Percentiles rank a stretch among this genome's conserved stretches.
phyloP scores from a whole-genome alignment of 768 basidiomycete genomes.

The Artomyces pyxidatus region DNA sequence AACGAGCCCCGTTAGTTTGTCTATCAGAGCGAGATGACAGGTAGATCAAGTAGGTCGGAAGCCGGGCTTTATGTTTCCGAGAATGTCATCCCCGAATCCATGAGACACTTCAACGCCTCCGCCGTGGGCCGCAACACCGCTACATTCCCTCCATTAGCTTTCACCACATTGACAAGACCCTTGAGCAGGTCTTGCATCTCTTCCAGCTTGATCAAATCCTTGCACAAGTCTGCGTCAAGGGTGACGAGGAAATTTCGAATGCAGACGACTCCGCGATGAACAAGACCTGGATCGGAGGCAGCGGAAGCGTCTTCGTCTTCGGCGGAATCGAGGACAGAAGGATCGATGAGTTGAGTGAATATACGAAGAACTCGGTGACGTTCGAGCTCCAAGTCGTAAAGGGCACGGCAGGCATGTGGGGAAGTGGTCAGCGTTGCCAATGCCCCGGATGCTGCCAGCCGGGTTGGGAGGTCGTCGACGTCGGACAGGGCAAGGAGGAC shows the following conservation, averaged over 20 bases:
- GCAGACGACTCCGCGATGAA: slow-evolving; percentile 76
- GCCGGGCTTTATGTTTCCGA: too few species aligned
- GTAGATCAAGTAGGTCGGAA: too few species aligned
- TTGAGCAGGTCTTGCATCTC: slow-evolving; percentile 43
- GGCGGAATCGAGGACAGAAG: slow-evolving; percentile 31
- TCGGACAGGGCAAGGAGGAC: slow-evolving; percentile 80
- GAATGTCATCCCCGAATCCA: slow-evolving; percentile 20
- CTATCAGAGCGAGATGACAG: too few species aligned
- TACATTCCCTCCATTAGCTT: slow-evolving; percentile 30
- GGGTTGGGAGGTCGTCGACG: slow-evolving; percentile 77
- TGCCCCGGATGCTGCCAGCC: slow-evolving; percentile 86
- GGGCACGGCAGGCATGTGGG: slow-evolving; percentile 45
- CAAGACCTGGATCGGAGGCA: slow-evolving; percentile 48
- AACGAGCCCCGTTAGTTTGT: too few species aligned
- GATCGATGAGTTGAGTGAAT: slow-evolving; percentile 61
- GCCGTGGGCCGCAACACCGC: slow-evolving; percentile 39
- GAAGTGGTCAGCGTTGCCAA: slow-evolving; percentile 72
- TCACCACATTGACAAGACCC: slow-evolving; percentile 44
- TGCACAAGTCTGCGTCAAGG: slow-evolving; percentile 30
- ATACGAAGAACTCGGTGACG: slow-evolving; percentile 56
- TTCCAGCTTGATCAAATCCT: slow-evolving; percentile 42
- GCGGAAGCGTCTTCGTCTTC: slow-evolving; percentile 27
- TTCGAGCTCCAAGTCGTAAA: slow-evolving; percentile 61
- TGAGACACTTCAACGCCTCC: slow-evolving; percentile 40
- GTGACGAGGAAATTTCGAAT: slow-evolving; percentile 53